phyloP scores from a whole-genome alignment of 345 rosid genomes.

The Physaria fendleri region DNA sequence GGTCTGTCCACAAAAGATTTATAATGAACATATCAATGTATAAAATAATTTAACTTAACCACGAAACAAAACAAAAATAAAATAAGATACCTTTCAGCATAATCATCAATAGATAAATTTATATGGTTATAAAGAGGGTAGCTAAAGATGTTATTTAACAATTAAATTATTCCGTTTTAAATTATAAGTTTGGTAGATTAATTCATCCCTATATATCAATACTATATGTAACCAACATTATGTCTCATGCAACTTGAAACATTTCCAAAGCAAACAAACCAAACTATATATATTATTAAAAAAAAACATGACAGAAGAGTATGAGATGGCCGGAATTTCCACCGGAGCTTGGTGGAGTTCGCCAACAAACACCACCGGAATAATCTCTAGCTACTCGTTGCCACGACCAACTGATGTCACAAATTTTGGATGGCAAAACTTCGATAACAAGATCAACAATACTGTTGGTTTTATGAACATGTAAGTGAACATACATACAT shows the following conservation, averaged over 20 bases:
- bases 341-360: constrained; percentile 71
- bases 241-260: constrained; percentile 22
- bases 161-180: background rate
- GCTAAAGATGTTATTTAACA: constrained; percentile 8
- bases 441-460: constrained; percentile 12
- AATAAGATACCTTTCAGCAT: background rate
- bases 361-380: constrained; percentile 20
- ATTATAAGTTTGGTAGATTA: background rate
- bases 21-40: background rate
- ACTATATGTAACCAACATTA: constrained; percentile 20
- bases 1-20: background rate
- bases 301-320: constrained; percentile 80
- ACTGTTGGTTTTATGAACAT: constrained; percentile 20
- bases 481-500: constrained; percentile 2
- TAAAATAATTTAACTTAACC: background rate
- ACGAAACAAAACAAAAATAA: background rate
- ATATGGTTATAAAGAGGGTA: constrained; percentile 18
- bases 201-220: constrained; percentile 25
- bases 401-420: constrained; percentile 14
- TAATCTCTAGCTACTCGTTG: constrained; percentile 9
- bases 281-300: background rate
- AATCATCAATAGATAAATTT: background rate
- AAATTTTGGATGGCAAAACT: constrained; percentile 22
- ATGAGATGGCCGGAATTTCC: constrained; percentile 51
- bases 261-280: constrained; percentile 2